A percentile compares a stretch with the other conserved stretches of the same genome.
These are phyloP conservation scores for Tylopilus cervinicoccineus DNA, from an alignment of 768 basidiomycete species.

Conservation along the genomic window DNA sequence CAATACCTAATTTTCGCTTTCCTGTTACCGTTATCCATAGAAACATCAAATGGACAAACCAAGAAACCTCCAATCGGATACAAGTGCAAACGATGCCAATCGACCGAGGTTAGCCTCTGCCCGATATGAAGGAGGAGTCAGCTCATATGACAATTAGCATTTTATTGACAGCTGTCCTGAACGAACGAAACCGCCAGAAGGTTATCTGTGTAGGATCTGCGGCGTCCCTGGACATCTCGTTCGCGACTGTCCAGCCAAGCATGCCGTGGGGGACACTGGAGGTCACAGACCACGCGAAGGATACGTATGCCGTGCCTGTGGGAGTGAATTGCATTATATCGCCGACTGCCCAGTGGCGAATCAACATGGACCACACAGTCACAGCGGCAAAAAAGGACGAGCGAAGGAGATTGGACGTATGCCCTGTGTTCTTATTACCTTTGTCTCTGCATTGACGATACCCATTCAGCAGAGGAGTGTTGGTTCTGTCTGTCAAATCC, in stretches of 20 bases:
- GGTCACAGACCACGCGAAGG: slow-evolving; percentile 78
- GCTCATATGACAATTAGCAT: slow-evolving; percentile 45
- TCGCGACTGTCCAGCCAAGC: slow-evolving; percentile 81
- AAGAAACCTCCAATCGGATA: slow-evolving; percentile 68
- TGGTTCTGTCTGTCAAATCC: slow-evolving; percentile 99
- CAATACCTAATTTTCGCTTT: background rate
- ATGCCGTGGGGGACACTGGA: slow-evolving; percentile 77
- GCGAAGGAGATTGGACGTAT: slow-evolving; percentile 79
- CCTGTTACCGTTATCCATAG: slow-evolving; percentile 3
- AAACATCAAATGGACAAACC: slow-evolving; percentile 35
- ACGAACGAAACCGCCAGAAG: slow-evolving; percentile 70
- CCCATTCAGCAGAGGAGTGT: slow-evolving; percentile 74
- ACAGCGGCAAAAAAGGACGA: slow-evolving; percentile 42
- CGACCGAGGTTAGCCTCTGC: slow-evolving; percentile 52
- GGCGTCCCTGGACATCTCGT: slow-evolving; percentile 83
- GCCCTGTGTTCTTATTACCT: slow-evolving; percentile 27
- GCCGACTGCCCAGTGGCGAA: slow-evolving; percentile 81
- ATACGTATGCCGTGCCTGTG: slow-evolving; percentile 91
- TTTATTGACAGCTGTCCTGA: slow-evolving; percentile 75
- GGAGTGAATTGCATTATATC: slow-evolving; percentile 79
- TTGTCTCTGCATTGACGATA: background rate
- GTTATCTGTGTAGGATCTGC: slow-evolving; percentile 87
- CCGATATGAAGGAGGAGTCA: background rate
- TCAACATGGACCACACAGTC: slow-evolving; percentile 35
- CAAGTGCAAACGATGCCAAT: slow-evolving; percentile 74